Conservation (phyloP, 2,329 filamentous ascomycete genomes). For the Karstenula rhodostoma region DNA sequence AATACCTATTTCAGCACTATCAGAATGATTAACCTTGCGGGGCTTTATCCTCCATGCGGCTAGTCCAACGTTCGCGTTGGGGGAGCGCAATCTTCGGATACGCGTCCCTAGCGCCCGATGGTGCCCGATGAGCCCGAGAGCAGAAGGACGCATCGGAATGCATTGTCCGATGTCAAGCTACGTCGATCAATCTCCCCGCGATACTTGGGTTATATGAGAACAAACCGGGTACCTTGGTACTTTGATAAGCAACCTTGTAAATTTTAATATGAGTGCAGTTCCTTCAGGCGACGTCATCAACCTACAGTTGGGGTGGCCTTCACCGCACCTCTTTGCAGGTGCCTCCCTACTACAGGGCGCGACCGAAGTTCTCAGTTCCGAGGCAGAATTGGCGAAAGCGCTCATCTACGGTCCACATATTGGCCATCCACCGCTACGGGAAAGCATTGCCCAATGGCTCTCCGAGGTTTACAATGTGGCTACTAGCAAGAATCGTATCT, state of each 20-base stretch:
- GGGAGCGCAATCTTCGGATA: background rate
- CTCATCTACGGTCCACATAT: slow-evolving; percentile 73
- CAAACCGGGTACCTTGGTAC: background rate
- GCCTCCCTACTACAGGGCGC: slow-evolving; percentile 66
- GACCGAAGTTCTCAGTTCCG: slow-evolving; percentile 65
- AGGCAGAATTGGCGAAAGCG: slow-evolving; percentile 63
- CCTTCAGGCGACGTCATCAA: slow-evolving; percentile 61
- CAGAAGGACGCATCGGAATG: background rate
- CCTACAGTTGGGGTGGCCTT: slow-evolving; percentile 72
- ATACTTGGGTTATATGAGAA: background rate
- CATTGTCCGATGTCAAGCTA: background rate
- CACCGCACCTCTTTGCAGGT: slow-evolving; percentile 67
- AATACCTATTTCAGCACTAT: background rate
- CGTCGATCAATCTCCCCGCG: background rate
- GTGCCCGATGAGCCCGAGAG: background rate
- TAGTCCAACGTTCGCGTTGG: background rate
- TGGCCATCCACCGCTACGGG: slow-evolving; percentile 56
- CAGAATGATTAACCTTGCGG: background rate
- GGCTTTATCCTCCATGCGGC: background rate
- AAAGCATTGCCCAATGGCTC: slow-evolving; percentile 75
- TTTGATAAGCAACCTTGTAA: background rate
- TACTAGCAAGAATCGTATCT: slow-evolving; percentile 68
- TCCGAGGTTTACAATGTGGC: slow-evolving; percentile 64
- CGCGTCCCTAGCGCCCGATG: background rate
- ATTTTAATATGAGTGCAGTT: background rate